A percentile compares a stretch with the other conserved stretches of the same genome.
Conservation (phyloP, 345 rosid genomes). For the Salix koriyanagi region DNA sequence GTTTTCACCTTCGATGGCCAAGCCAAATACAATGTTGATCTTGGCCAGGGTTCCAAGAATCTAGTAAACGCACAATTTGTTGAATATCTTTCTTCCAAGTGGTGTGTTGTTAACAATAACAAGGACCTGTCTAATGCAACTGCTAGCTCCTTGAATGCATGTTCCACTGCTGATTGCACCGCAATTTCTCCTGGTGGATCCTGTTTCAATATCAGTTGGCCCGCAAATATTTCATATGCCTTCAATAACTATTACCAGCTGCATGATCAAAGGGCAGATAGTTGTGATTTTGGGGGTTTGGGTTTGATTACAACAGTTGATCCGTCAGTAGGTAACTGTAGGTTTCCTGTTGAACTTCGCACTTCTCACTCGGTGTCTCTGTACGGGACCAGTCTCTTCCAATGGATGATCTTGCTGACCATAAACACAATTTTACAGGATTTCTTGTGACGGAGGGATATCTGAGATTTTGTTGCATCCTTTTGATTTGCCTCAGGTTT, state of each 20-base stretch:
- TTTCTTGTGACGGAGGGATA: conserved; percentile 2
- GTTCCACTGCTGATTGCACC: conserved; percentile 67
- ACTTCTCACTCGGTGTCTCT: conserved; percentile 43
- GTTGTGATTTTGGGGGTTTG: conserved; percentile 80
- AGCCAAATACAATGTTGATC: conserved; percentile 61
- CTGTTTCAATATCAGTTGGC: conserved; percentile 72
- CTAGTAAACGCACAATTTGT: conserved; percentile 62
- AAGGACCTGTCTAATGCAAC: conserved; percentile 66
- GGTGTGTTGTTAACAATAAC: conserved; percentile 85
- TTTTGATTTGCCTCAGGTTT: conserved; percentile 3
- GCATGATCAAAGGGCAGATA: conserved; percentile 63
- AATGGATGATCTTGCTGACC: conserved; percentile 18
- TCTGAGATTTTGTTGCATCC: background rate
- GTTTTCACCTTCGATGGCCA: conserved; percentile 90
- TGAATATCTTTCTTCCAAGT: conserved; percentile 65
- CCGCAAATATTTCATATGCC: conserved; percentile 73
- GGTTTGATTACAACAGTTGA: conserved; percentile 85
- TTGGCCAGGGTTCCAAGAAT: conserved; percentile 54
- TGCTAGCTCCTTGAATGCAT: conserved; percentile 55
- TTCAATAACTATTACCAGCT: conserved; percentile 86
- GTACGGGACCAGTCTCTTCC: conserved; percentile 6
- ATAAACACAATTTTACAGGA: background rate
- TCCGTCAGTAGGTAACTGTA: conserved; percentile 61
- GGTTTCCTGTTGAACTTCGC: conserved; percentile 50
- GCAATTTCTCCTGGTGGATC: conserved; percentile 68